A percentile compares a stretch with the other conserved stretches of the same genome.
Evolutionary conservation across 192 early-diverging fungal species (phyloP).

Genomic region (Gryganskiella cystojenkinii): DNA sequence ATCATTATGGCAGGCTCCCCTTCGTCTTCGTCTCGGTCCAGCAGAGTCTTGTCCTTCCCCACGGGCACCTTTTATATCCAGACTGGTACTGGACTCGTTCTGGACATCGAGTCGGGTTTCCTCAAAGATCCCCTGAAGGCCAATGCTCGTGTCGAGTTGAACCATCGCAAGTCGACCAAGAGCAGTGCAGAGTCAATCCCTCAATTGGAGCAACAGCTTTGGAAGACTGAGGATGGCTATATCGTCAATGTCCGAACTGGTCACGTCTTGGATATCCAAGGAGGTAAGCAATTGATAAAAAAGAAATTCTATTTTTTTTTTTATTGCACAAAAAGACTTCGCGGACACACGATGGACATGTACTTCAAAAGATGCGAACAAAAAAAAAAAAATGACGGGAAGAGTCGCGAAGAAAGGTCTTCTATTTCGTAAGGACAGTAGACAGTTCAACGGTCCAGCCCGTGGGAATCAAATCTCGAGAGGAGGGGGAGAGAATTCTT

Average conservation of each 20-base stretch:
- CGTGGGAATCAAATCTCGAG: too few species aligned
- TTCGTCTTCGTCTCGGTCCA: conserved; percentile 23
- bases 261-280: conserved; percentile 49
- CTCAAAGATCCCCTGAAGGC: conserved; percentile 50
- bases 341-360: neutral
- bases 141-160: conserved; percentile 39
- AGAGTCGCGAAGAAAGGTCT: neutral
- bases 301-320: neutral
- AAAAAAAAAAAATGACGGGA: neutral
- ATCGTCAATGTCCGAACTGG: conserved; percentile 51
- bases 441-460: too few species aligned
- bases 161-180: conserved; percentile 37
- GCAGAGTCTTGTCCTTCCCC: conserved; percentile 46
- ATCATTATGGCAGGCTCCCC: conserved; percentile 24
- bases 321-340: neutral
- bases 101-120: conserved; percentile 48
- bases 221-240: conserved; percentile 47
- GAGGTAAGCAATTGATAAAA: conserved; percentile 16
- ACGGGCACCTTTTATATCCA: conserved; percentile 41
- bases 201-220: conserved; percentile 48
- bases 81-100: conserved; percentile 39
- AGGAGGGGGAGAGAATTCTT: too few species aligned
- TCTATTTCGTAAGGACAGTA: too few species aligned
- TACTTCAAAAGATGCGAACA: neutral
- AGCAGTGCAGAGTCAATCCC: conserved; percentile 24